phyloP scores from a whole-genome alignment of 2,329 filamentous ascomycete species.

The Cladophialophora psammophila region DNA sequence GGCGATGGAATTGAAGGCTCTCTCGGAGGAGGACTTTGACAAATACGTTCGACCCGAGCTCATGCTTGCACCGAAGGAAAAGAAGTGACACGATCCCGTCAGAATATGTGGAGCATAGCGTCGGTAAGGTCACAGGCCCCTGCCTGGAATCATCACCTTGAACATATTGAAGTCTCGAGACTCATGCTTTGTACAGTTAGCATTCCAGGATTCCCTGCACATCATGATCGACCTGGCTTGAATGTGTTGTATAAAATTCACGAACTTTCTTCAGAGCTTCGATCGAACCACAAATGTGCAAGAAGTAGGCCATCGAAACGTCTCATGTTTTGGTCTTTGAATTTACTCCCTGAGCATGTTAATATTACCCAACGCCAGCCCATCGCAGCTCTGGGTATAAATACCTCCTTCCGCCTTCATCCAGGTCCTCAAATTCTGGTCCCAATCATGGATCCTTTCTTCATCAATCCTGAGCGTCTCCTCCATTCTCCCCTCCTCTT shows the following conservation, averaged over 20 bases:
- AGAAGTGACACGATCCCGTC: constrained; percentile 56
- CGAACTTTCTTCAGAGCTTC: not conserved
- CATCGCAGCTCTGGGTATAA: too few relatives aligned
- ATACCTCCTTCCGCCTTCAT: too few relatives aligned
- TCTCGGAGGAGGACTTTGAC: constrained; percentile 90
- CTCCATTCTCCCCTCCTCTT: too few relatives aligned
- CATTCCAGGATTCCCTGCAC: not conserved
- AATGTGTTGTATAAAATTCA: constrained; percentile 14
- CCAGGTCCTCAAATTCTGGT: too few relatives aligned
- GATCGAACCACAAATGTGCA: not conserved
- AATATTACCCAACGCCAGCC: too few relatives aligned
- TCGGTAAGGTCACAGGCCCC: constrained; percentile 4
- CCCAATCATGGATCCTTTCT: too few relatives aligned
- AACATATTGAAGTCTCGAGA: not conserved
- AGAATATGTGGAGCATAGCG: not conserved
- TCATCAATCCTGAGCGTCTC: too few relatives aligned
- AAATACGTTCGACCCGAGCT: constrained; percentile 88
- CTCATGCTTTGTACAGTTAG: constrained; percentile 17
- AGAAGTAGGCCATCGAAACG: not conserved
- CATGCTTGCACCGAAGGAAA: constrained; percentile 85
- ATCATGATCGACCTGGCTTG: constrained; percentile 5
- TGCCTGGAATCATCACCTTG: not conserved
- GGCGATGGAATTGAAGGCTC: constrained; percentile 88
- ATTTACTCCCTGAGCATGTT: not conserved
- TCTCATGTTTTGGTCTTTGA: not conserved